Evolutionary conservation across 177 flowering plant species (phyloP).

Genomic region (Telopea speciosissima): DNA sequence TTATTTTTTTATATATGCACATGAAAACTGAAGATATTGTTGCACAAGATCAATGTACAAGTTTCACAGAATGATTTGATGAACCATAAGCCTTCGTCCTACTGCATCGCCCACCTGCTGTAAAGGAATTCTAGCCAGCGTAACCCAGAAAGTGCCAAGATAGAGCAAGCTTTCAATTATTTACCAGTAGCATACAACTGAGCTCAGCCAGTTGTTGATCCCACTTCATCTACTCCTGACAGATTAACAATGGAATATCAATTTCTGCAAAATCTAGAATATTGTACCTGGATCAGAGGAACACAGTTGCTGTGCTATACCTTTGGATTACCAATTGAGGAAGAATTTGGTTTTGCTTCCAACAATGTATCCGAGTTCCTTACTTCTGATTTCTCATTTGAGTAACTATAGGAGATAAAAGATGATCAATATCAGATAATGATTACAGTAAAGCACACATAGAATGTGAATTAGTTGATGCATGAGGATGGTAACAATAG

Average conservation of each 20-base stretch:
- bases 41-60: no score
- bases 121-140: background rate
- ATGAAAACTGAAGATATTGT: no score
- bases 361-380: slow-evolving; percentile 44
- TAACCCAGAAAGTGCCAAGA: background rate
- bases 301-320: slow-evolving; percentile 17
- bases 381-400: slow-evolving; percentile 89
- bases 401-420: no score
- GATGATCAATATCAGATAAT: no score
- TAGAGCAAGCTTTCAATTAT: background rate
- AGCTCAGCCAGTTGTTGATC: background rate
- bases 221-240: background rate
- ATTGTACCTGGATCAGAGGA: background rate
- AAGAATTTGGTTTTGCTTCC: slow-evolving; percentile 28
- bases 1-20: background rate
- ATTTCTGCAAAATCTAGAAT: background rate
- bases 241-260: background rate
- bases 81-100: no score
- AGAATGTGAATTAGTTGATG: no score
- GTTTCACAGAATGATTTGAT: no score
- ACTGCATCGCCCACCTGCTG: no score
- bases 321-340: slow-evolving; percentile 25
- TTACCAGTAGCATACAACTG: no score
- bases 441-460: no score
- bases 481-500: no score